phyloP scores from a whole-genome alignment of 495 filamentous ascomycete genomes.

The Mytilinidion resinicola region DNA sequence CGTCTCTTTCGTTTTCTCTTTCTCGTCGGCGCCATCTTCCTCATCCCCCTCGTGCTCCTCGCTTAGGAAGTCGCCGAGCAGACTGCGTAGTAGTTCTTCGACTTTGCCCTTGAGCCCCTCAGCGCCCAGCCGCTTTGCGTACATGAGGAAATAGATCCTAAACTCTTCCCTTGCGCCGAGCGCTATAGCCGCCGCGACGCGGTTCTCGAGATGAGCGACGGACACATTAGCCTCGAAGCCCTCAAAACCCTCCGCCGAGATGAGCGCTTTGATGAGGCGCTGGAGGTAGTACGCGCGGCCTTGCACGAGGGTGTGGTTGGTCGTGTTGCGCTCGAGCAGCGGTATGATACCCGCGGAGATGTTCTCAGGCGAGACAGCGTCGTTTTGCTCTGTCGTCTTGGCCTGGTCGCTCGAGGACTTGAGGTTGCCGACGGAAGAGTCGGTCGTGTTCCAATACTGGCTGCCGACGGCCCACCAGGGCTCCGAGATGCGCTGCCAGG shows the following conservation, averaged over 20 bases:
- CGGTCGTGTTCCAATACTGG: slow-evolving; percentile 98
- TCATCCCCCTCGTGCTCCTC: slow-evolving; percentile 43
- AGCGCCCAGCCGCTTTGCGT: slow-evolving; percentile 86
- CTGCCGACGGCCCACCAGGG: slow-evolving; percentile 97
- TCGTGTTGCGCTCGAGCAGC: slow-evolving; percentile 87
- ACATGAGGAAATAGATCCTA: slow-evolving; percentile 86
- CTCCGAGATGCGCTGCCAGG: slow-evolving; percentile 93
- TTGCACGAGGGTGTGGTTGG: slow-evolving; percentile 83
- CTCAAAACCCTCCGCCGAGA: slow-evolving; percentile 85
- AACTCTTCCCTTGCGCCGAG: slow-evolving; percentile 88
- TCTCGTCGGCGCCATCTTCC: slow-evolving; percentile 37
- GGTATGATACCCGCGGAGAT: slow-evolving; percentile 92
- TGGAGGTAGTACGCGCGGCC: slow-evolving; percentile 85
- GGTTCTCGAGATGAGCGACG: slow-evolving; percentile 92
- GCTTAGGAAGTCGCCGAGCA: slow-evolving; percentile 65
- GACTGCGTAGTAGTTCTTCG: slow-evolving; percentile 75
- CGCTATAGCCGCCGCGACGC: slow-evolving; percentile 79
- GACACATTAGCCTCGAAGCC: slow-evolving; percentile 84
- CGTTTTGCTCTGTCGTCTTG: slow-evolving; percentile 40
- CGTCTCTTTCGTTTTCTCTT: slow-evolving; percentile 50
- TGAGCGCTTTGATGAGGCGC: slow-evolving; percentile 74
- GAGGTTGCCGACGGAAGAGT: slow-evolving; percentile 51
- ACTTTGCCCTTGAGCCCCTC: slow-evolving; percentile 83
- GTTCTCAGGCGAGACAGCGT: slow-evolving; percentile 50
- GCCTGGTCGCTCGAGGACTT: slow-evolving; percentile 50